These are phyloP conservation scores for Hypoxylon sp. DNA, from an alignment of 2,329 filamentous ascomycete species.

Conservation along the genomic window DNA sequence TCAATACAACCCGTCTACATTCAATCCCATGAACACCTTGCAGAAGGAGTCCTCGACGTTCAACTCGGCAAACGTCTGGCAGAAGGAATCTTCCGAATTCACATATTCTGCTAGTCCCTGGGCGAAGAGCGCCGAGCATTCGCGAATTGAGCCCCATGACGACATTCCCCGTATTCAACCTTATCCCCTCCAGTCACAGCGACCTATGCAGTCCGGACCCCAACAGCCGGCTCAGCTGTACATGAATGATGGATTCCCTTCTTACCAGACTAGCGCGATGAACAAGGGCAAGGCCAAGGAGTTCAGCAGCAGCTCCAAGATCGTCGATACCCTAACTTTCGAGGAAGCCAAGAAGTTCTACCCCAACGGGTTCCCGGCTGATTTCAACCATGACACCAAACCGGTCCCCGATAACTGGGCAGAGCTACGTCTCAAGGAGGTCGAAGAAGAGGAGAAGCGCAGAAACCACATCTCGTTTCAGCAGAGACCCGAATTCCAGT, in stretches of 20 bases:
- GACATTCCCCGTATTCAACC: conserved; percentile 33
- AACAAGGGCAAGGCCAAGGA: conserved; percentile 25
- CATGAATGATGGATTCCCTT: conserved; percentile 32
- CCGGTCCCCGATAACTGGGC: conserved; percentile 48
- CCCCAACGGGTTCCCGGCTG: conserved; percentile 51
- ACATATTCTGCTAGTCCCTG: conserved; percentile 55
- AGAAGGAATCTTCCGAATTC: conserved; percentile 34
- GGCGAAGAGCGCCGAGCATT: conserved; percentile 49
- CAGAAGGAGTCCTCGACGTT: conserved; percentile 57
- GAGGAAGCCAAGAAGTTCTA: conserved; percentile 54
- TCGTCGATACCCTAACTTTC: conserved; percentile 53
- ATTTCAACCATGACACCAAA: conserved; percentile 47
- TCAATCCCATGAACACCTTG: conserved; percentile 58
- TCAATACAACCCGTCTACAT: conserved; percentile 62
- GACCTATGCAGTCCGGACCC: conserved; percentile 21
- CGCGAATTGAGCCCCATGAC: conserved; percentile 39
- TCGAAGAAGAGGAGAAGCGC: conserved; percentile 31
- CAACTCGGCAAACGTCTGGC: conserved; percentile 57
- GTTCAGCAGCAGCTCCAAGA: conserved; percentile 34
- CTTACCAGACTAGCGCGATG: conserved; percentile 12
- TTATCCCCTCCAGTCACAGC: conserved; percentile 29
- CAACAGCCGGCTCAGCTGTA: conserved; percentile 31
- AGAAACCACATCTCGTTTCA: conserved; percentile 38
- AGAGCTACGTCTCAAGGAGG: conserved; percentile 11
- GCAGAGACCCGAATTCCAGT: conserved; percentile 44